A percentile compares a stretch with the other conserved stretches of the same genome.
Conservation (phyloP, 441 rosid species). For the Bruguiera hainesii region DNA sequence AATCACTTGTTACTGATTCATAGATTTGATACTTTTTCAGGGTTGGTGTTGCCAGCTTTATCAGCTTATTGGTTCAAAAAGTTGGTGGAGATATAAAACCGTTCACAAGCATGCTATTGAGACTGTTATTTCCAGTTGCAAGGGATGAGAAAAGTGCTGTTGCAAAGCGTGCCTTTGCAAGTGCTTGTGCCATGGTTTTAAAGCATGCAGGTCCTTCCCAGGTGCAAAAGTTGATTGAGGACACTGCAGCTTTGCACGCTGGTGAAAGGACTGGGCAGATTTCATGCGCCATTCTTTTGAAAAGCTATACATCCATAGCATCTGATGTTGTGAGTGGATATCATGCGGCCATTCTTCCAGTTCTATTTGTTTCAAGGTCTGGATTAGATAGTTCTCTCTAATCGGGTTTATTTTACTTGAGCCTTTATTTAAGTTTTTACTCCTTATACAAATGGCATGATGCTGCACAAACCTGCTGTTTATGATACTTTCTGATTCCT, state of each 20-base stretch:
- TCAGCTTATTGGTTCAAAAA: conserved; percentile 78
- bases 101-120: conserved; percentile 61
- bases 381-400: conserved; percentile 10
- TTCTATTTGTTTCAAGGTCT: conserved; percentile 85
- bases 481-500: too few relatives aligned
- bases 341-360: conserved; percentile 68
- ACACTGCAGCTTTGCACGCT: conserved; percentile 68
- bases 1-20: conserved; percentile 8
- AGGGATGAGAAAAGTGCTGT: conserved; percentile 81
- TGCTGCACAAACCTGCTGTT: background rate
- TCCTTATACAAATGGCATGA: background rate
- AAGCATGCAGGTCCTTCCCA: conserved; percentile 72
- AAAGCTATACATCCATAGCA: conserved; percentile 74
- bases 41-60: conserved; percentile 96
- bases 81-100: conserved; percentile 79
- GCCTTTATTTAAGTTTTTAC: background rate
- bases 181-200: conserved; percentile 78
- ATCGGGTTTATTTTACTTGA: background rate
- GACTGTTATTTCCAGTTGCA: conserved; percentile 78
- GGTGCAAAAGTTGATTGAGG: conserved; percentile 81
- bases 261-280: conserved; percentile 82
- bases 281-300: conserved; percentile 82
- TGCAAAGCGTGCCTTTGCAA: conserved; percentile 89
- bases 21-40: conserved; percentile 34
- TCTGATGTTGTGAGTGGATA: conserved; percentile 75